Percentiles rank a stretch among this genome's conserved stretches.
Evolutionary conservation across 179 eudicot species (phyloP).

Genomic region (Spergularia azorica): DNA sequence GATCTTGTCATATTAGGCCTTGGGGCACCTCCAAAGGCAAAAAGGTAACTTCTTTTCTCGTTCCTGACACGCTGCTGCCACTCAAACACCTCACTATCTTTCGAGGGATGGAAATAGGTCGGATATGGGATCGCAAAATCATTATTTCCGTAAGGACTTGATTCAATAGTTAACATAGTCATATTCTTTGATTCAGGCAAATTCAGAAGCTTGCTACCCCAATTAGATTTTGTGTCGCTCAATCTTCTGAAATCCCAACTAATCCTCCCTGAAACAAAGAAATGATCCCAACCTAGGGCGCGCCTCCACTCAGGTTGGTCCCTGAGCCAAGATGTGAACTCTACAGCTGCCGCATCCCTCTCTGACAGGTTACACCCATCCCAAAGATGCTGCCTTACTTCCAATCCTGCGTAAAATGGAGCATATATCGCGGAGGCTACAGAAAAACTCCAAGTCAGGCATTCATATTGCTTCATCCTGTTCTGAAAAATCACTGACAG

Average conservation of each 20-base stretch:
- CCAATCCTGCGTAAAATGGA: conserved; percentile 27
- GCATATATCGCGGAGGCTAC: conserved; percentile 29
- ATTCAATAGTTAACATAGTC: conserved; percentile 30
- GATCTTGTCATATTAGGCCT: conserved; percentile 22
- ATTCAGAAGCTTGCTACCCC: conserved; percentile 29
- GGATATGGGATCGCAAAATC: conserved; percentile 36
- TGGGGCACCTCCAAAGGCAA: conserved; percentile 31
- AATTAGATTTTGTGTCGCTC: not conserved
- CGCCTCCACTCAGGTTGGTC: conserved; percentile 33
- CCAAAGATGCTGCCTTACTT: conserved; percentile 17
- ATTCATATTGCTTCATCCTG: conserved; percentile 29
- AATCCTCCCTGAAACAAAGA: conserved; percentile 33
- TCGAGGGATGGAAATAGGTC: conserved; percentile 35
- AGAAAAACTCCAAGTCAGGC: conserved; percentile 18
- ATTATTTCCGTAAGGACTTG: conserved; percentile 23
- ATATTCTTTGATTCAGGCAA: conserved; percentile 27
- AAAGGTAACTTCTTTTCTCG: conserved; percentile 9
- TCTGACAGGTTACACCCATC: not conserved
- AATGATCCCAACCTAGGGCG: conserved; percentile 35
- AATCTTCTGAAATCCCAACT: conserved; percentile 31
- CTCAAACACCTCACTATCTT: conserved; percentile 20
- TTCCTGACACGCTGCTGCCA: conserved; percentile 30
- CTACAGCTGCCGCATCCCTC: conserved; percentile 16
- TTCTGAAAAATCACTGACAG: conserved; percentile 25
- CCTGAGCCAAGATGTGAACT: conserved; percentile 31